These are phyloP conservation scores for Phytophthora sp. DNA, from an alignment of 352 stramenopile genomes.

Conservation along the genomic window DNA sequence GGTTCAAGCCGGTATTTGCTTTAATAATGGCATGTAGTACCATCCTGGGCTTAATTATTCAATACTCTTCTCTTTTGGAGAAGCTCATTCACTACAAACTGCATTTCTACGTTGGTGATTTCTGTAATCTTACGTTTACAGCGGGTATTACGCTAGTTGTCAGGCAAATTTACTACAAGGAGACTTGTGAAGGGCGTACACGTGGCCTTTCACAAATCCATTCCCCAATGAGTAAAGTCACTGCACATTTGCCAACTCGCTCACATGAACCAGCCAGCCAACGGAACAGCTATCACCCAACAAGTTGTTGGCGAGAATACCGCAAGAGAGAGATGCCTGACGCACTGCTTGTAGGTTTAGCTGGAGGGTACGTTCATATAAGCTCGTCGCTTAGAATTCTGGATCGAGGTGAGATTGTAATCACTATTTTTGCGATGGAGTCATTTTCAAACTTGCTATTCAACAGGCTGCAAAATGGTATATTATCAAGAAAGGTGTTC, in stretches of 20 bases:
- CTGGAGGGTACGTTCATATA: constrained; percentile 22
- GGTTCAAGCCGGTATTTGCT: not conserved
- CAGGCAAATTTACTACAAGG: constrained; percentile 7
- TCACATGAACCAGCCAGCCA: not conserved
- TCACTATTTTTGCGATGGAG: constrained; percentile 14
- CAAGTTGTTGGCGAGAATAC: constrained; percentile 10
- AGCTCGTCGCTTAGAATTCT: constrained; percentile 2
- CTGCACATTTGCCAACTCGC: not conserved
- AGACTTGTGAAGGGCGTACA: constrained; percentile 3
- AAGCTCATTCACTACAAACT: constrained; percentile 10
- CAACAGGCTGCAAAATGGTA: constrained; percentile 35
- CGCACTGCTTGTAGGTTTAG: constrained; percentile 2
- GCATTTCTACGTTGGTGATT: constrained; percentile 33
- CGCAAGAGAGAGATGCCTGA: not conserved
- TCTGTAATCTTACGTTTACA: constrained; percentile 4
- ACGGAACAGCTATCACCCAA: not conserved
- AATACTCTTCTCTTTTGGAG: not conserved
- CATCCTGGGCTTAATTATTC: constrained; percentile 5
- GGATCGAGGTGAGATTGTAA: not conserved
- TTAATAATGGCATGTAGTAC: constrained; percentile 1
- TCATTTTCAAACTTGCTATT: constrained; percentile 32
- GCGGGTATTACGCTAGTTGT: not conserved
- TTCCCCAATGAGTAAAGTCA: not conserved
- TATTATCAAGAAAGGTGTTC: constrained; percentile 21
- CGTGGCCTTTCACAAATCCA: not conserved